These are phyloP conservation scores for Exophiala dermatitidis DNA, from an alignment of 2,329 filamentous ascomycete species.

Conservation along the genomic window DNA sequence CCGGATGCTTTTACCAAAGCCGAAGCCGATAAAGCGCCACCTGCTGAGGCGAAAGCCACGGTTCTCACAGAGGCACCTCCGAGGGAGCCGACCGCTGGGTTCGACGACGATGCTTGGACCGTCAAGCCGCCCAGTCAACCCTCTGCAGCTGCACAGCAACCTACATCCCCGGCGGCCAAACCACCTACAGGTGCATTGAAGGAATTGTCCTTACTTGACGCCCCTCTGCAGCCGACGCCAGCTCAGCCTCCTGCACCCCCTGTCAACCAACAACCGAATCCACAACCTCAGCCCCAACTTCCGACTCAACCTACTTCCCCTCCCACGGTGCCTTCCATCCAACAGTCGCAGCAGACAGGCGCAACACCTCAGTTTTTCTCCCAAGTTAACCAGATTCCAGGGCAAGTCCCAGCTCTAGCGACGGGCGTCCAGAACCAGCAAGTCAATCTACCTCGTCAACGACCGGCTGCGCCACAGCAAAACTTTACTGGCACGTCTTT, in stretches of 20 bases:
- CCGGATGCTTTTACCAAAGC: conserved; percentile 72
- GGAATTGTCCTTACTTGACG: conserved; percentile 58
- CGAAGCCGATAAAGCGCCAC: conserved; percentile 40
- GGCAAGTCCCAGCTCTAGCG: conserved; percentile 27
- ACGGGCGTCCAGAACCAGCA: conserved; percentile 30
- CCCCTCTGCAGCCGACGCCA: conserved; percentile 51
- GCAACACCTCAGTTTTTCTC: conserved; percentile 46
- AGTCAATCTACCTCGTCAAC: conserved; percentile 47
- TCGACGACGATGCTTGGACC: conserved; percentile 97
- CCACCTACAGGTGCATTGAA: conserved; percentile 61
- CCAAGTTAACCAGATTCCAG: conserved; percentile 38
- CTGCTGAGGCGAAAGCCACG: conserved; percentile 42
- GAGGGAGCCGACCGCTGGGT: conserved; percentile 54
- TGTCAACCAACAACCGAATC: conserved; percentile 32
- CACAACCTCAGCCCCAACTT: conserved; percentile 31
- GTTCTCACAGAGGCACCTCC: conserved; percentile 44
- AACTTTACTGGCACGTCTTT: conserved; percentile 55
- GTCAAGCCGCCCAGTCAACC: conserved; percentile 68
- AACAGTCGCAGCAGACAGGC: conserved; percentile 36
- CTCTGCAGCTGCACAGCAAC: conserved; percentile 35
- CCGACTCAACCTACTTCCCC: conserved; percentile 32
- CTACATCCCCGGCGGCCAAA: conserved; percentile 33
- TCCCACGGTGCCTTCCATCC: conserved; percentile 29
- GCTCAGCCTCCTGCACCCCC: conserved; percentile 37
- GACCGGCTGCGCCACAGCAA: conserved; percentile 59